Percentiles rank a stretch among this genome's conserved stretches.
Conservation (phyloP, 305 asterid species). For the Withania somnifera region DNA sequence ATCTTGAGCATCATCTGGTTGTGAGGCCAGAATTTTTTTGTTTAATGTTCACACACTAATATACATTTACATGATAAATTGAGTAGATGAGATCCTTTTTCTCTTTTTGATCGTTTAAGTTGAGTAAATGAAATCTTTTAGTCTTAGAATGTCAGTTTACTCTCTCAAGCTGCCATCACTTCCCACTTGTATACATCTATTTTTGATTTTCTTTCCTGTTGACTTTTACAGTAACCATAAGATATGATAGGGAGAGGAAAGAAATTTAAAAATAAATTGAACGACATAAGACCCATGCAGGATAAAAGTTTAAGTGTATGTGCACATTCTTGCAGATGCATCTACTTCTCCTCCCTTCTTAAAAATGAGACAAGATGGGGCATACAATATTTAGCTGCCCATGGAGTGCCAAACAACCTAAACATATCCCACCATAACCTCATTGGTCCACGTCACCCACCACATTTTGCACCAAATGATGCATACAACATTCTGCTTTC, state of each 20-base stretch:
- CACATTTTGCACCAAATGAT: too few species aligned
- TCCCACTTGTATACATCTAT: background rate
- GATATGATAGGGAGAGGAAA: background rate
- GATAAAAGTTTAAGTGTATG: background rate
- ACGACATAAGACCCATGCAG: background rate
- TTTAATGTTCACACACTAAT: background rate
- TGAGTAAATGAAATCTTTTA: too few species aligned
- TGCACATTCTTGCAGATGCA: background rate
- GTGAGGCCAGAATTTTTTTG: background rate
- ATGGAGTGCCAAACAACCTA: background rate
- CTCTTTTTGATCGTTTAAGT: too few species aligned
- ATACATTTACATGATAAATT: background rate
- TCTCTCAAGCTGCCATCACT: background rate
- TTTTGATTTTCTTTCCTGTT: background rate
- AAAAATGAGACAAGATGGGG: background rate
- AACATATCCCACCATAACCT: too few species aligned
- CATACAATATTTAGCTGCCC: background rate
- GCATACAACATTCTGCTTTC: too few species aligned
- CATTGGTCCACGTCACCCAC: too few species aligned
- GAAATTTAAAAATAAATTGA: background rate
- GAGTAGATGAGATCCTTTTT: background rate
- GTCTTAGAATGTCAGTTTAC: background rate
- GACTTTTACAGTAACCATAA: background rate
- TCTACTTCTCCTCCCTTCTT: background rate
- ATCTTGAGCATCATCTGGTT: background rate